These are phyloP conservation scores for Fistulinella prunicolor DNA, from an alignment of 768 basidiomycete genomes.

Conservation along the genomic window DNA sequence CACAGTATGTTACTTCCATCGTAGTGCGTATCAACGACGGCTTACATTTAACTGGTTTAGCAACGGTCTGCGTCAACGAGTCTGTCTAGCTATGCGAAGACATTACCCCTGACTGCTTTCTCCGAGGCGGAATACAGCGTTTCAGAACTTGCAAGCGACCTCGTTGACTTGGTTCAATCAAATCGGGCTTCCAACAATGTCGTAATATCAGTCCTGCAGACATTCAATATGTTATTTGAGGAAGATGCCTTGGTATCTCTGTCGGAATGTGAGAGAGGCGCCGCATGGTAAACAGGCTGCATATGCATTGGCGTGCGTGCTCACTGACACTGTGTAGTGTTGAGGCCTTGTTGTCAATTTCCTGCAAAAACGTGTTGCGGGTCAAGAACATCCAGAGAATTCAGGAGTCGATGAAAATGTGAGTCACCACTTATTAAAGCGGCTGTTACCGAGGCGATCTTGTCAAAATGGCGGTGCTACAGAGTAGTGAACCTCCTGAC, in stretches of 20 bases:
- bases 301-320: conserved; percentile 10
- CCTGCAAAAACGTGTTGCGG: conserved; percentile 58
- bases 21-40: conserved; percentile 6
- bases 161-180: conserved; percentile 50
- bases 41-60: conserved; percentile 37
- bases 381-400: conserved; percentile 86
- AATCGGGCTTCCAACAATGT: conserved; percentile 63
- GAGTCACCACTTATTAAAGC: conserved; percentile 29
- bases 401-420: conserved; percentile 84
- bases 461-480: conserved; percentile 11
- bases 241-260: conserved; percentile 56
- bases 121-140: conserved; percentile 43
- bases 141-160: conserved; percentile 51
- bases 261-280: conserved; percentile 43
- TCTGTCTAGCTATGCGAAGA: conserved; percentile 54
- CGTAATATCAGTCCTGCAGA: conserved; percentile 80
- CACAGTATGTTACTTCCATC: conserved; percentile 53
- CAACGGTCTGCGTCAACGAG: conserved; percentile 66
- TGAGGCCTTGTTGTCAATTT: conserved; percentile 49
- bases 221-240: conserved; percentile 70
- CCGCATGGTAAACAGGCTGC: conserved; percentile 46
- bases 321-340: conserved; percentile 41
- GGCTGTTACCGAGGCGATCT: conserved; percentile 10
- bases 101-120: conserved; percentile 42
- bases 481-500: conserved; percentile 69